Base-by-base conservation (phyloP, 1,284 basidiomycete species). In the Cerrena zonata region DNA sequence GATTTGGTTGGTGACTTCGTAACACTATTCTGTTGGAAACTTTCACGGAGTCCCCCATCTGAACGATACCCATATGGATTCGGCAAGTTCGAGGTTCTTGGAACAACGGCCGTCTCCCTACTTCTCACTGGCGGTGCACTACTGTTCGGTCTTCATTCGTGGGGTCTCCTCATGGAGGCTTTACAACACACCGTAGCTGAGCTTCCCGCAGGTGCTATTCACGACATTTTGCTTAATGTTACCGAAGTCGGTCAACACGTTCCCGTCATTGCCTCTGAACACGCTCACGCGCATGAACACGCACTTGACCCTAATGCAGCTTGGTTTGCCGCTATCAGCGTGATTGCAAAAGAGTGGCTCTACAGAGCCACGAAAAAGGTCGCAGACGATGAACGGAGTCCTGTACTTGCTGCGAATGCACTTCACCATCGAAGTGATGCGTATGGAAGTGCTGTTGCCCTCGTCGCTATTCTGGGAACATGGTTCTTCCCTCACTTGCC, bases 341-440 rank as follows among this genome's bases (percentile, higher is more conserved):
- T 98, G 2, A 52, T 90, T 1, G 71, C 82, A 55, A 99, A 99
- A 65, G 96, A 99, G 69, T 96, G 88, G 86, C 69, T 99, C 23
- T 98, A 94, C 69, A 76, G 91, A 49, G 73, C 85, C 45, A 96
- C 93, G 45, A 87, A 86, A 64, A 82, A 80, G 54, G 93, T 98
- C 24, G 95, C 95, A 4, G 82, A 89, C 54, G 81, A 92, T 61
- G 93, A 97, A 66, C 84, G 86, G 61, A 91, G 88, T 62, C 89
- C 91, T 1, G 95, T 99, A 0, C 71, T 99, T 41, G 76, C 89
- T 38, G 94, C 94, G 21, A 96, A 96, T 64, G 94, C 92, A 5
- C 78, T 93, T 49, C 90, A 99, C 67, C 96, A 99, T 68, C 82
- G 95, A 25, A 93, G 89, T 53, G 95, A 99, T 66, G 92, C 91